phyloP scores from a whole-genome alignment of 2,329 filamentous ascomycete genomes.

The Trichophyton equinum region DNA sequence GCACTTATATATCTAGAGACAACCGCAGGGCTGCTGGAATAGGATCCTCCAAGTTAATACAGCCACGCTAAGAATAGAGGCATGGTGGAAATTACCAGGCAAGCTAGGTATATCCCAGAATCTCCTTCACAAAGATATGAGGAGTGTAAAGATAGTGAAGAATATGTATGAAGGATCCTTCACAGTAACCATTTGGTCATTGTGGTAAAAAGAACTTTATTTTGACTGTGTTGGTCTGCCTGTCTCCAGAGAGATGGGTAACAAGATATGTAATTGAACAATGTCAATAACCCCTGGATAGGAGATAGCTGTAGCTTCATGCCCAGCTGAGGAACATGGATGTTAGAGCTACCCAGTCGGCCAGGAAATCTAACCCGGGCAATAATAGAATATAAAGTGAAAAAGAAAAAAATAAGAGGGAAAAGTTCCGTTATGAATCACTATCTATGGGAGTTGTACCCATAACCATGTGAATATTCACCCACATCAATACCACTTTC shows the following conservation, averaged over 20 bases:
- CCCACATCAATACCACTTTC: conserved; percentile 9
- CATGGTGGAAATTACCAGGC: background rate
- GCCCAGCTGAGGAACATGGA: background rate
- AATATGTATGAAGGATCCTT: background rate
- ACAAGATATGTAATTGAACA: background rate
- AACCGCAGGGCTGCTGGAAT: background rate
- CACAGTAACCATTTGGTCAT: background rate
- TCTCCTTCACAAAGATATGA: background rate
- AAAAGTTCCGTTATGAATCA: background rate
- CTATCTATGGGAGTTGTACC: background rate
- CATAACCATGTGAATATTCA: conserved; percentile 13
- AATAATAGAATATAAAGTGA: too few species aligned
- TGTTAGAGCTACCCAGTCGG: background rate
- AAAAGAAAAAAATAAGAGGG: background rate
- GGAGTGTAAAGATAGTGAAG: background rate
- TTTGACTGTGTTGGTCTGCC: background rate
- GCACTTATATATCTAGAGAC: background rate
- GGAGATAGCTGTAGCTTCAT: background rate
- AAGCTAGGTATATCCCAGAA: background rate
- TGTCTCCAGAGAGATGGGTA: background rate
- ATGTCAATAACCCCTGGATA: background rate
- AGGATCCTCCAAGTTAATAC: background rate
- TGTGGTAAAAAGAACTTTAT: background rate
- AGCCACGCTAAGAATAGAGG: background rate
- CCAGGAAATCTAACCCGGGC: background rate